Base-by-base conservation (phyloP, 2,329 filamentous ascomycete species). In the Diaporthe humulicola region DNA sequence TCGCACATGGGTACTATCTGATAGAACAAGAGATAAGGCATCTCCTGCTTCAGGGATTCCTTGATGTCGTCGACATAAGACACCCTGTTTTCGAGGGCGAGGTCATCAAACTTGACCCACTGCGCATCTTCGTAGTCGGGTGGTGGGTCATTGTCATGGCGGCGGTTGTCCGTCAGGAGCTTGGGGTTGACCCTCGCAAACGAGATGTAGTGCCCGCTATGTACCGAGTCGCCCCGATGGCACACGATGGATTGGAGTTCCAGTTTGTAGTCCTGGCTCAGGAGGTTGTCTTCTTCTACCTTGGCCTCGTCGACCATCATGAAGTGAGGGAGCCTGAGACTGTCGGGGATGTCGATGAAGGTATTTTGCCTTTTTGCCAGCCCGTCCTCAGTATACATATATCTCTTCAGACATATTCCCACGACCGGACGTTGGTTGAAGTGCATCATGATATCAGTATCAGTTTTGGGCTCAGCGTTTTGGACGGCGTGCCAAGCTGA, bases 21-120 rank as follows among this genome's bases (percentile, higher is more conserved):
- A 81, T 98, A 99, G 83, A 98, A 98, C 0, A 99, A 87, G 9
- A 98, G 89, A 82, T 98, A 98, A 0, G 97, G 96, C 82, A 95
- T 97, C 82, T 98, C 96, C n/a, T 93, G 90, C 78, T 91, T 93
- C 67, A 98, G 85, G 0, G 94, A 93, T 78, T 93, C 85, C 76
- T 94, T 92, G 78, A 93, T 90, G 77, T 98, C 93, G 79, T 97
- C 91, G 66, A 98, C 92, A 72, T 93, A 89, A 0, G 88, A 89
- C 4, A 98, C 93, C 36, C 96, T 91, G 73, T 92, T 88, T 48
- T 90, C 86, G 0, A 91, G 86, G 0, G 83, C 82, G n/a, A 98
- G 87, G 81, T 99, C 97, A 81, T 99, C 97, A 79, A 98, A 98
- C 50, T 93, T 93, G 82, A 98, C 92, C 97, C 97, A 99, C 77